A percentile compares a stretch with the other conserved stretches of the same genome.
phyloP scores from a whole-genome alignment of 805 yeast species.

The Yueomyces sinensis region DNA sequence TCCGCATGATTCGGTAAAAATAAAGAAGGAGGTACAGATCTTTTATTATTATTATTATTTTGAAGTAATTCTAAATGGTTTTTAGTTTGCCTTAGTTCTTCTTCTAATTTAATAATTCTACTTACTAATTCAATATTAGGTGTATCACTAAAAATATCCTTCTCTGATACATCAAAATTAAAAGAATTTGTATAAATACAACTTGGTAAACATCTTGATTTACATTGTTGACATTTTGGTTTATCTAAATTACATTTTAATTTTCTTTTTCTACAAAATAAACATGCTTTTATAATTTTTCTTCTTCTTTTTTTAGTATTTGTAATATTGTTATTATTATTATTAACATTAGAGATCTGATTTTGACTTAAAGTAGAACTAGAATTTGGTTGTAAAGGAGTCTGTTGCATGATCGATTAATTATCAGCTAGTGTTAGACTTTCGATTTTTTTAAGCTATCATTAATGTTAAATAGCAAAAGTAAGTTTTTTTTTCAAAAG shows the following conservation, averaged over 20 bases:
- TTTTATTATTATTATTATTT: too few relatives aligned
- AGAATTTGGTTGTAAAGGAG: background rate
- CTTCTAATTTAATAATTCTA: conserved; percentile 11
- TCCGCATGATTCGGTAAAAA: background rate
- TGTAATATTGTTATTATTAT: background rate
- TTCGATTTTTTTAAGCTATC: background rate
- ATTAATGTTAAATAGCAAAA: background rate
- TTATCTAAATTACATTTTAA: conserved; percentile 47
- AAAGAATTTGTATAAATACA: conserved; percentile 16
- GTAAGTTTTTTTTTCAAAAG: background rate
- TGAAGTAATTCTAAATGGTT: background rate
- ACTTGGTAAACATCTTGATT: conserved; percentile 19
- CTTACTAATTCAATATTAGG: conserved; percentile 15
- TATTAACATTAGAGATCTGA: too few relatives aligned
- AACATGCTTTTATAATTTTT: conserved; percentile 27
- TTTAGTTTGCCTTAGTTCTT: background rate
- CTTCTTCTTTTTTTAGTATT: conserved; percentile 5
- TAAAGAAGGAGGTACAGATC: background rate
- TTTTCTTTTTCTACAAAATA: conserved; percentile 51
- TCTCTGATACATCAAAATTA: conserved; percentile 9
- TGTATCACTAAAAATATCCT: conserved; percentile 9
- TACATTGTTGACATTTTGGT: conserved; percentile 31
- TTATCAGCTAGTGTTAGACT: too few relatives aligned
- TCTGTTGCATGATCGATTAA: background rate
- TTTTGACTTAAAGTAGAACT: too few relatives aligned